A percentile compares a stretch with the other conserved stretches of the same genome.
Conservation (phyloP, 331 rosid species). For the Saraca asoca region DNA sequence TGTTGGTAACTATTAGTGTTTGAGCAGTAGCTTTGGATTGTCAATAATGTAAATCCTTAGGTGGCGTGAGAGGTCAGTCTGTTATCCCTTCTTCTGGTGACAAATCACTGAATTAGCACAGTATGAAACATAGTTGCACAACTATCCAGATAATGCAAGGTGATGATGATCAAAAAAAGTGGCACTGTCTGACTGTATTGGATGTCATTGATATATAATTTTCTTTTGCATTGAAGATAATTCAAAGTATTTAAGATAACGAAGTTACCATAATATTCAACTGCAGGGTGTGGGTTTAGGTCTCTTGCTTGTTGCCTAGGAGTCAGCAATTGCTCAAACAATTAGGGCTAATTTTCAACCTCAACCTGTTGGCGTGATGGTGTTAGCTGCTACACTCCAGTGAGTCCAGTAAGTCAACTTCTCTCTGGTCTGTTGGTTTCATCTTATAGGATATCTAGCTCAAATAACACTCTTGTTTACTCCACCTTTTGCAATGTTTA, state of each 20-base stretch:
- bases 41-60: conserved; percentile 31
- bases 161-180: conserved; percentile 21
- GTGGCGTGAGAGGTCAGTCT: conserved; percentile 28
- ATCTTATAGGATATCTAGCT: conserved; percentile 56
- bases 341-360: conserved; percentile 75
- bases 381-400: conserved; percentile 59
- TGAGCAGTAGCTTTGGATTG: conserved; percentile 20
- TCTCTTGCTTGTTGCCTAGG: conserved; percentile 88
- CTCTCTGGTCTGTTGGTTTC: conserved; percentile 51
- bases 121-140: conserved; percentile 30
- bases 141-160: conserved; percentile 27
- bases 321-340: conserved; percentile 72
- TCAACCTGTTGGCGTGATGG: conserved; percentile 71
- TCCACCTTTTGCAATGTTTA: conserved; percentile 50
- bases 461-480: conserved; percentile 45
- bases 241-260: conserved; percentile 49
- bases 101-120: conserved; percentile 31
- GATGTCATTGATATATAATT: conserved; percentile 22
- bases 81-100: conserved; percentile 25
- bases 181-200: conserved; percentile 38
- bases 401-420: conserved; percentile 71
- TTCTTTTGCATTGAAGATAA: conserved; percentile 35
- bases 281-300: conserved; percentile 96
- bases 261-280: conserved; percentile 64
- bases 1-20: conserved; percentile 10